Percentiles rank a stretch among this genome's conserved stretches.
These are phyloP conservation scores for Monilinia aucupariae DNA, from an alignment of 2,329 filamentous ascomycete genomes.

Conservation along the genomic window DNA sequence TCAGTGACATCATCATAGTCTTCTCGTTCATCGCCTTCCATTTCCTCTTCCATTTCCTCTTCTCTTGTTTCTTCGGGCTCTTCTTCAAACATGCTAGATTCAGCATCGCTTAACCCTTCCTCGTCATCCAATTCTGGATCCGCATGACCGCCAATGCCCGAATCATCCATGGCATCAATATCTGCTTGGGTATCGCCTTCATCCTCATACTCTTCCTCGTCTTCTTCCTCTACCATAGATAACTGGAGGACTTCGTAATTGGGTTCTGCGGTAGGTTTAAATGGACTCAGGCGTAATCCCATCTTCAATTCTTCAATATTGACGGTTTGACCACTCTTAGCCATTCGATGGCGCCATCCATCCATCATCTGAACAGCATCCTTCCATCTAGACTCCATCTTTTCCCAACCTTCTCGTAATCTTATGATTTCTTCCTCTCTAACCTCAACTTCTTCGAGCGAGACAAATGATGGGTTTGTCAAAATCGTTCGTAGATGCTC, in stretches of 20 bases:
- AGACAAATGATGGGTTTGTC: constrained; percentile 93
- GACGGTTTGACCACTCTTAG: constrained; percentile 61
- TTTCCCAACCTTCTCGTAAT: constrained; percentile 80
- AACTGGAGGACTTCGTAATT: constrained; percentile 38
- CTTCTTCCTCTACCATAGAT: constrained; percentile 24
- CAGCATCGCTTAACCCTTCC: constrained; percentile 22
- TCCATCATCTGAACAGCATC: constrained; percentile 90
- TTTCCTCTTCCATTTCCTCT: constrained; percentile 19
- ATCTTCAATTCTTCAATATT: constrained; percentile 63
- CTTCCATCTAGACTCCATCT: constrained; percentile 86
- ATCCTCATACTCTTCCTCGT: constrained; percentile 22
- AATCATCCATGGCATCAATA: constrained; percentile 35
- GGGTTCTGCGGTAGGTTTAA: constrained; percentile 49
- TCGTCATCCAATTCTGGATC: constrained; percentile 32
- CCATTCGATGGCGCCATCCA: constrained; percentile 81
- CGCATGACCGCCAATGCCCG: constrained; percentile 19
- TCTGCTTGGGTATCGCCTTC: constrained; percentile 35
- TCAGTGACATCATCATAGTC: constrained; percentile 24
- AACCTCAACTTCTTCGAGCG: constrained; percentile 88
- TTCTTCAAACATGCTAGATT: constrained; percentile 45
- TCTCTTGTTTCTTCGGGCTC: constrained; percentile 36
- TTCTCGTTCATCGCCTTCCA: constrained; percentile 35
- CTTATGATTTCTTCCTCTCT: constrained; percentile 85
- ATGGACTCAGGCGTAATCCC: constrained; percentile 59
- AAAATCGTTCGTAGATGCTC: constrained; percentile 77